Conservation (phyloP, 2,329 filamentous ascomycete genomes). For the Talaromyces sp. region DNA sequence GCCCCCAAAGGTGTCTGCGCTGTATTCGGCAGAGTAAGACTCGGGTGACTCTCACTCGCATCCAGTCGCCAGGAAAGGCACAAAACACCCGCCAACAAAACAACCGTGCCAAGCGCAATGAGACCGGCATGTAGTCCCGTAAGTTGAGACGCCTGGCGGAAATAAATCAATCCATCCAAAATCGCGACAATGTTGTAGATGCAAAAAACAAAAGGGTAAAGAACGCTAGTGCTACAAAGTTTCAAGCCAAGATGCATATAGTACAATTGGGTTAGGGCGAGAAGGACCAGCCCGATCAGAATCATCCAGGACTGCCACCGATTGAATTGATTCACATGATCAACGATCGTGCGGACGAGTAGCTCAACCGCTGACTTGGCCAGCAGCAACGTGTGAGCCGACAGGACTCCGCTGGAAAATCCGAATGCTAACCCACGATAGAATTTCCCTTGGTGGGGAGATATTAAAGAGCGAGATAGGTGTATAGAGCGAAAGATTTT, state of each 20-base stretch:
- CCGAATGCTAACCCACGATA: slow-evolving; percentile 84
- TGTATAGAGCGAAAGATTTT: slow-evolving; percentile 45
- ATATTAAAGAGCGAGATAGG: slow-evolving; percentile 39
- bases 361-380: slow-evolving; percentile 97
- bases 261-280: slow-evolving; percentile 89
- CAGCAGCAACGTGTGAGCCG: slow-evolving; percentile 86
- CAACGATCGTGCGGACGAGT: slow-evolving; percentile 79
- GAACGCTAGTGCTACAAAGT: slow-evolving; percentile 88
- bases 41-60: slow-evolving; percentile 51
- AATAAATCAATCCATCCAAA: slow-evolving; percentile 94
- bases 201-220: slow-evolving; percentile 97
- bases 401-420: slow-evolving; percentile 85
- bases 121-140: slow-evolving; percentile 66
- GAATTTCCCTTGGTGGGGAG: slow-evolving; percentile 67
- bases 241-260: slow-evolving; percentile 93
- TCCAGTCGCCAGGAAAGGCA: slow-evolving; percentile 91
- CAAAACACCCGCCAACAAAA: slow-evolving; percentile 83
- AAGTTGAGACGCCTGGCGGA: slow-evolving; percentile 80
- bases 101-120: slow-evolving; percentile 80
- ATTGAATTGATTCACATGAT: slow-evolving; percentile 88
- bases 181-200: slow-evolving; percentile 99
- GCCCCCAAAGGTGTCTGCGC: slow-evolving; percentile 70
- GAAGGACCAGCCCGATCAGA: slow-evolving; percentile 71
- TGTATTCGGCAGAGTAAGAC: slow-evolving; percentile 50
- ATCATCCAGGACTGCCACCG: slow-evolving; percentile 95